Base-by-base conservation (phyloP, 2,329 filamentous ascomycete genomes). In the Hysterium pulicare region DNA sequence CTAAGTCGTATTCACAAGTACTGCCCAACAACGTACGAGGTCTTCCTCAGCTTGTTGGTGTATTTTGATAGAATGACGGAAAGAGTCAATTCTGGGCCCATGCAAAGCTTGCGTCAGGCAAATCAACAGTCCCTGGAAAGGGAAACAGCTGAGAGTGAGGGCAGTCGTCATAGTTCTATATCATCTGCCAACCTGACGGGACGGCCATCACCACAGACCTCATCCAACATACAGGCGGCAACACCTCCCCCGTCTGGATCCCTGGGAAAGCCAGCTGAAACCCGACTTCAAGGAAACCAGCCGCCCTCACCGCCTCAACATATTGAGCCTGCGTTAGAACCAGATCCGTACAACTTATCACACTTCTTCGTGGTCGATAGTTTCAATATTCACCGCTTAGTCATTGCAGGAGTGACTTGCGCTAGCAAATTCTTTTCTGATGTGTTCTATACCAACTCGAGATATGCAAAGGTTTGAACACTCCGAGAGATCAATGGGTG, bases 21-120 rank as follows among this genome's bases (percentile, higher is more conserved):
- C 70, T 98, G 93, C 60, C 93, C 93, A 0, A 97, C 93, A 5
- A 97, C 93, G 1, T 98, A 95, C 64, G 93, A 98, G 68, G 93
- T 98, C 0, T 98, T 98, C 62, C 72, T 98, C 46, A 96, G 90
- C 62, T 71, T 98, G 58, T 72, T 98, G 42, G 90, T 98, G 23
- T 98, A 97, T 69, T 98, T 98, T 69, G 93, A 98, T 66, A 86
- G 93, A 48, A 98, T 98, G 93, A 96, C 91, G 33, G 93, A 97
- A 66, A 81, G 89, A 45, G 90, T 97, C 45, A 97, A 97, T 62
- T 84, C 86, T 33, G 77, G 84, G 44, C 85, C 89, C 5, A 77
- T 86, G 64, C 81, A 85, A 61, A 81, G 78, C 49, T 59, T 84
- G 78, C 69, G 60, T 51, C 70, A 72, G 50, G 69, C 68, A 33